Conservation (phyloP, 257 asterid species). For the Solanum clarkiae region DNA sequence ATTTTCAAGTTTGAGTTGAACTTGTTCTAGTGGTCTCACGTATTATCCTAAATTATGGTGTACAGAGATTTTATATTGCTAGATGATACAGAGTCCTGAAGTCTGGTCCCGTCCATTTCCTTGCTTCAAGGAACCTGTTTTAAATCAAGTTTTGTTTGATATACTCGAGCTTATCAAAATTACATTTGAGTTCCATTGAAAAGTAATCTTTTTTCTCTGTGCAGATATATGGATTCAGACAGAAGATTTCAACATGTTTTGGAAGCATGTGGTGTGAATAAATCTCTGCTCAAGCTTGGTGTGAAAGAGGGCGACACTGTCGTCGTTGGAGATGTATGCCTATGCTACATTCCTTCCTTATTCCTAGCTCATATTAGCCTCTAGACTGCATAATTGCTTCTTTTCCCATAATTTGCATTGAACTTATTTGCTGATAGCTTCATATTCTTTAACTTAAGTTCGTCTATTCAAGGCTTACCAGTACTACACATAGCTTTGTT, state of each 20-base stretch:
- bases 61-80: not conserved
- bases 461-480: not conserved
- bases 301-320: slow-evolving; percentile 92
- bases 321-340: slow-evolving; percentile 69
- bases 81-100: not conserved
- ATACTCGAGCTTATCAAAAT: not conserved
- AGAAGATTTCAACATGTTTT: slow-evolving; percentile 87
- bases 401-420: not conserved
- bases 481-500: not conserved
- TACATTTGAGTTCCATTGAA: not conserved
- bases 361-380: not conserved
- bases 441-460: not conserved
- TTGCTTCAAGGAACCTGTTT: not conserved
- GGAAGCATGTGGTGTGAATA: slow-evolving; percentile 88
- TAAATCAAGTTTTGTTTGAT: not conserved
- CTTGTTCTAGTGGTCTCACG: not conserved
- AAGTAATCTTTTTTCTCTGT: not conserved
- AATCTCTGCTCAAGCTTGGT: slow-evolving; percentile 70
- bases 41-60: not conserved
- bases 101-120: not conserved
- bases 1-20: not conserved
- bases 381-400: not conserved
- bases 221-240: slow-evolving; percentile 76
- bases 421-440: not conserved
- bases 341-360: not conserved